A percentile compares a stretch with the other conserved stretches of the same genome.
These are phyloP conservation scores for Termitomyces sp. DNA, from an alignment of 768 basidiomycete species.

Conservation along the genomic window DNA sequence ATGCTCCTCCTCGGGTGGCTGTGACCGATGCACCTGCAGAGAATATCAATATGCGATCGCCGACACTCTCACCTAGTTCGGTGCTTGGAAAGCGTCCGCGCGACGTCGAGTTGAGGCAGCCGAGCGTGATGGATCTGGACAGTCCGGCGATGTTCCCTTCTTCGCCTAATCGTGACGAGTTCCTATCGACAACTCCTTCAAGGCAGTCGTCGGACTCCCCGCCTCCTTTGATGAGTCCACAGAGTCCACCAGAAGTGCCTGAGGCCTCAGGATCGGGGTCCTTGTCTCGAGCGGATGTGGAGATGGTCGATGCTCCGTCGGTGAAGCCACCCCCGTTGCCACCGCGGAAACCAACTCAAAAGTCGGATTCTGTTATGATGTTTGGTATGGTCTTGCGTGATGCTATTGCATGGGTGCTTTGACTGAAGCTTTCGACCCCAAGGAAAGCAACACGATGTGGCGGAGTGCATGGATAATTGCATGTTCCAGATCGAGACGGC, in stretches of 20 bases:
- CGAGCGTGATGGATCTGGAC: conserved; percentile 60
- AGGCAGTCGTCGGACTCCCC: conserved; percentile 28
- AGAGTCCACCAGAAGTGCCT: conserved; percentile 25
- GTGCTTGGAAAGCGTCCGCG: conserved; percentile 73
- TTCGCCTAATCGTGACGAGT: conserved; percentile 36
- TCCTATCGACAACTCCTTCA: conserved; percentile 28
- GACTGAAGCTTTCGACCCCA: conserved; percentile 8
- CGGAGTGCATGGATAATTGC: conserved; percentile 99
- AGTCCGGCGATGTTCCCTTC: conserved; percentile 29
- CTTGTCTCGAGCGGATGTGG: conserved; percentile 31
- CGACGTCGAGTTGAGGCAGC: conserved; percentile 38
- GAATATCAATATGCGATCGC: conserved; percentile 22
- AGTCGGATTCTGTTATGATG: conserved; percentile 82
- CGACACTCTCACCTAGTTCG: conserved; percentile 41
- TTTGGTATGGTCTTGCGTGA: conserved; percentile 56
- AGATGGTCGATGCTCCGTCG: conserved; percentile 29
- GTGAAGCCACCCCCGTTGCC: conserved; percentile 57
- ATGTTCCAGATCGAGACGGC: conserved; percentile 98
- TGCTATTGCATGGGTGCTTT: neutral
- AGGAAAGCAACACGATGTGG: conserved; percentile 97
- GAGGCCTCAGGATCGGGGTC: conserved; percentile 33
- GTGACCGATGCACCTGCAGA: conserved; percentile 24
- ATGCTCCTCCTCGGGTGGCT: conserved; percentile 43
- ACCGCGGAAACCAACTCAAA: conserved; percentile 48
- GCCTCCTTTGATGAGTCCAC: conserved; percentile 20